These are phyloP conservation scores for Yamadazyma atmosphaerica DNA, from an alignment of 1,139 yeast species.

Conservation along the genomic window DNA sequence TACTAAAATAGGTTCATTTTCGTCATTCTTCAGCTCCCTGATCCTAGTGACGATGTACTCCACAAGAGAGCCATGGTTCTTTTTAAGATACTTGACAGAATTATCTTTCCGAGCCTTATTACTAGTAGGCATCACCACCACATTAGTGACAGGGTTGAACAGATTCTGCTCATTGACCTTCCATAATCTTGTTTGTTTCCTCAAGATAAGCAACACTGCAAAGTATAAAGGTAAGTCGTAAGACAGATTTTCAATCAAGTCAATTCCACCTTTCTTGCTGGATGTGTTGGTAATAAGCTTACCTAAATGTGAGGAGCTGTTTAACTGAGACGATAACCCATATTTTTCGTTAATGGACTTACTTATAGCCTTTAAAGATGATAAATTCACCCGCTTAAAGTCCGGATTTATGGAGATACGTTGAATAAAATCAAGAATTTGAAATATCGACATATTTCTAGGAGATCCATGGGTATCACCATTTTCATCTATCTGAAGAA, in stretches of 20 bases:
- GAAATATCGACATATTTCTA: constrained; percentile 50
- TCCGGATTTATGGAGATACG: neutral
- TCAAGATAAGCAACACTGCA: constrained; percentile 45
- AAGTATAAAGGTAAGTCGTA: constrained; percentile 32
- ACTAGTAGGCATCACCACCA: constrained; percentile 47
- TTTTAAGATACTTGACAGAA: constrained; percentile 8
- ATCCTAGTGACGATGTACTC: constrained; percentile 19
- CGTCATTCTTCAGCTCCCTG: no score
- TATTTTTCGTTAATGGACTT: neutral
- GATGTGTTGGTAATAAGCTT: constrained; percentile 11
- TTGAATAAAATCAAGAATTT: constrained; percentile 39
- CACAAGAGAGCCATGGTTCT: constrained; percentile 25
- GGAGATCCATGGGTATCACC: constrained; percentile 40
- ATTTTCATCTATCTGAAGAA: constrained; percentile 50
- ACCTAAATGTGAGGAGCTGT: constrained; percentile 14
- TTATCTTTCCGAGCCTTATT: constrained; percentile 19
- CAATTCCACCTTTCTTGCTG: neutral
- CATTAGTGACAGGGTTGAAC: constrained; percentile 43
- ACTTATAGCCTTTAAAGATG: constrained; percentile 5
- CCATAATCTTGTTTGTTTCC: constrained; percentile 52
- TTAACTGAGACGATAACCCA: neutral
- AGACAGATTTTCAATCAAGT: constrained; percentile 5
- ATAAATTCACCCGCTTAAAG: constrained; percentile 12
- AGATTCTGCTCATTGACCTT: constrained; percentile 30
- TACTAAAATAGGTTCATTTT: constrained; percentile 8